Conservation (phyloP, 169 alveolate species). For the Babesia ovis region DNA sequence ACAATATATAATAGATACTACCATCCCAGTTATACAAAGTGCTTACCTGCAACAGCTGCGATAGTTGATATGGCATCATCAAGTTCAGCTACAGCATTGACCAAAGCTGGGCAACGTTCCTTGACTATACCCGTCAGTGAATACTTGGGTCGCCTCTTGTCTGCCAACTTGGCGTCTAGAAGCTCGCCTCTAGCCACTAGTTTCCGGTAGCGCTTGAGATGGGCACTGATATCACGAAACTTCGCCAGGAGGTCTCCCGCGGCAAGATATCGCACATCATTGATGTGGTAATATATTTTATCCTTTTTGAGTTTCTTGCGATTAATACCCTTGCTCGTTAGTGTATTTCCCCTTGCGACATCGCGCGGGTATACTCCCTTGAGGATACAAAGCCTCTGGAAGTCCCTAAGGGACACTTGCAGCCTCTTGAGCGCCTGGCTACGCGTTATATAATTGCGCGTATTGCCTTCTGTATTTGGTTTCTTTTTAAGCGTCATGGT, state of each 20-base stretch:
- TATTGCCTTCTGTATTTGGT: conserved; percentile 60
- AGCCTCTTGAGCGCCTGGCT: conserved; percentile 66
- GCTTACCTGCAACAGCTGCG: conserved; percentile 90
- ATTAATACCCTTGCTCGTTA: conserved; percentile 77
- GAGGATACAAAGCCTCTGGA: conserved; percentile 96
- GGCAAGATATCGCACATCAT: conserved; percentile 89
- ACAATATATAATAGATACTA: conserved; percentile 29
- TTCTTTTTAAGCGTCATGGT: conserved; percentile 65
- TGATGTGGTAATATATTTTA: conserved; percentile 91
- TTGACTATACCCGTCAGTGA: conserved; percentile 92
- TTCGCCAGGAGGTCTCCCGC: conserved; percentile 84
- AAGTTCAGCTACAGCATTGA: conserved; percentile 94
- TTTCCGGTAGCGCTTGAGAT: conserved; percentile 87
- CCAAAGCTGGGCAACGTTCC: conserved; percentile 96
- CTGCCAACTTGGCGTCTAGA: conserved; percentile 82
- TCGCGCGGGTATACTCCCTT: conserved; percentile 99
- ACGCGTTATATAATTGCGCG: conserved; percentile 66
- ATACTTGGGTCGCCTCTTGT: conserved; percentile 88
- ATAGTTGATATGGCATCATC: conserved; percentile 97
- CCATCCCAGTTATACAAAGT: conserved; percentile 25
- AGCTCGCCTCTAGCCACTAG: conserved; percentile 86
- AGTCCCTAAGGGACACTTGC: conserved; percentile 82
- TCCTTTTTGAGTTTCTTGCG: conserved; percentile 80
- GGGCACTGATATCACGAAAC: conserved; percentile 88
- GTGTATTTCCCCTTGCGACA: conserved; percentile 90